A percentile compares a stretch with the other conserved stretches of the same genome.
phyloP scores from a whole-genome alignment of 2,329 filamentous ascomycete species.

The Trichoderma oligosporum region DNA sequence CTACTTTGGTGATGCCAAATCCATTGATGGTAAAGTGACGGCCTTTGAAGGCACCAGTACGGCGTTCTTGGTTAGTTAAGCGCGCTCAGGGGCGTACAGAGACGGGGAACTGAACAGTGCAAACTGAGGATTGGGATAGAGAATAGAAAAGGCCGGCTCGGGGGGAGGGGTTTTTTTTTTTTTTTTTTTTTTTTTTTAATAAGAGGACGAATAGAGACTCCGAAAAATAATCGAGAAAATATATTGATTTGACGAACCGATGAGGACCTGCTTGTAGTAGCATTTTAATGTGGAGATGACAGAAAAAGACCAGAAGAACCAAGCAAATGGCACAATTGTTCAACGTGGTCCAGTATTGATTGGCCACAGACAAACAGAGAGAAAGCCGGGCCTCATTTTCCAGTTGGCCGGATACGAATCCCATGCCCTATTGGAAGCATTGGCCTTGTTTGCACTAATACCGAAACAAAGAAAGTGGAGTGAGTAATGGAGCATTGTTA shows the following conservation, averaged over 20 bases:
- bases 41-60: slow-evolving; percentile 66
- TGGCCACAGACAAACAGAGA: not conserved
- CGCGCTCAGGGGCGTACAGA: not conserved
- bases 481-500: no score
- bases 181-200: no score
- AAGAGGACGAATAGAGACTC: no score
- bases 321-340: slow-evolving; percentile 4
- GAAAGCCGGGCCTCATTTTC: no score
- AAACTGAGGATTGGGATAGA: not conserved
- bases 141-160: no score
- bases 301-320: not conserved
- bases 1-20: slow-evolving; percentile 80
- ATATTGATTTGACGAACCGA: no score
- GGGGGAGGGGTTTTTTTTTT: no score
- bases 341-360: not conserved
- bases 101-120: not conserved
- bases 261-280: not conserved
- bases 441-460: no score
- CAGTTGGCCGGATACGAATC: not conserved
- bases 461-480: no score
- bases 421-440: no score
- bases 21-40: slow-evolving; percentile 56
- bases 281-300: not conserved
- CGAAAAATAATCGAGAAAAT: no score
- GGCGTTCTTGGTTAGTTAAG: slow-evolving; percentile 38